Conservation (phyloP, 306 rosid species). For the Casuarina cunninghamiana region DNA sequence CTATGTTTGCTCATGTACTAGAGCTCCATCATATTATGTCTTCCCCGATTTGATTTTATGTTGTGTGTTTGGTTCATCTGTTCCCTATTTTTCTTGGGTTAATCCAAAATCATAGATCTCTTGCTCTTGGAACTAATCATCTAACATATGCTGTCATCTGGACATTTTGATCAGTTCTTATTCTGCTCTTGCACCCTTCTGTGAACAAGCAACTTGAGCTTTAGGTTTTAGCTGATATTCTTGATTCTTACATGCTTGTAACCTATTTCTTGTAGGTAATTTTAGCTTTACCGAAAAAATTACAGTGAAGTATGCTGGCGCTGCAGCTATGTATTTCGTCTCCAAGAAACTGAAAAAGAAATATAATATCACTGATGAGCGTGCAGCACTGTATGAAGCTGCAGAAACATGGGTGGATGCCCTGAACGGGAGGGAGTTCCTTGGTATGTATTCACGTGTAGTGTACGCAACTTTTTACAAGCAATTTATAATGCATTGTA, state of each 20-base stretch:
- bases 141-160: background rate
- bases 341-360: slow-evolving; percentile 94
- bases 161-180: background rate
- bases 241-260: background rate
- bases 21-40: background rate
- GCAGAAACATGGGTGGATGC: slow-evolving; percentile 97
- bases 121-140: background rate
- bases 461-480: slow-evolving; percentile 14
- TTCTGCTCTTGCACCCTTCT: background rate
- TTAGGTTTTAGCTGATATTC: slow-evolving; percentile 10
- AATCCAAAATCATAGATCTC: background rate
- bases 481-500: slow-evolving; percentile 12
- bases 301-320: slow-evolving; percentile 91
- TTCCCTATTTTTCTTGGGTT: background rate
- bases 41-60: background rate
- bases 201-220: slow-evolving; percentile 19
- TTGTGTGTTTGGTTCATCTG: background rate
- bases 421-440: slow-evolving; percentile 80
- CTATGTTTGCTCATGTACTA: background rate
- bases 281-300: slow-evolving; percentile 71
- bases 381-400: slow-evolving; percentile 88
- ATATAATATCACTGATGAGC: slow-evolving; percentile 93
- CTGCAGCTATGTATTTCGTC: slow-evolving; percentile 96
- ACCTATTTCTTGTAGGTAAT: slow-evolving; percentile 57
- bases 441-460: slow-evolving; percentile 54